Conservation (phyloP, 2,329 filamentous ascomycete genomes). For the Aspergillus fructus region DNA sequence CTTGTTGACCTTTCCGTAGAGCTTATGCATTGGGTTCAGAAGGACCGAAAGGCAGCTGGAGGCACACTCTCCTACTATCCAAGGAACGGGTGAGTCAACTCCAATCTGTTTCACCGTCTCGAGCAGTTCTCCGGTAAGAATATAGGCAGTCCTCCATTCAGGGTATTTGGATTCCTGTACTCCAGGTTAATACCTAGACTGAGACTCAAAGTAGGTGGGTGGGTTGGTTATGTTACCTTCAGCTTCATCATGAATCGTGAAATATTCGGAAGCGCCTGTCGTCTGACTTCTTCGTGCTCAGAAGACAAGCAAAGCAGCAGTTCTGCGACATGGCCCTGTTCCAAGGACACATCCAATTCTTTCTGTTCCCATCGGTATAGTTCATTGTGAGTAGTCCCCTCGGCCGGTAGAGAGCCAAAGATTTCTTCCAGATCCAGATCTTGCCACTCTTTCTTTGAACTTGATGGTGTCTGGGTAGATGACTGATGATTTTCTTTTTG, state of each 20-base stretch:
- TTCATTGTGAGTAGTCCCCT: constrained; percentile 43
- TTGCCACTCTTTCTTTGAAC: constrained; percentile 11
- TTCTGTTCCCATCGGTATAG: constrained; percentile 70
- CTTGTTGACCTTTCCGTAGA: constrained; percentile 83
- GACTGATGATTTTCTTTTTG: constrained; percentile 12
- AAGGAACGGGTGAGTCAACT: constrained; percentile 63
- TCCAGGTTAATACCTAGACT: constrained; percentile 5
- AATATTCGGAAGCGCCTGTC: constrained; percentile 60
- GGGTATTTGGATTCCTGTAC: constrained; percentile 65
- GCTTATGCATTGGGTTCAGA: constrained; percentile 71
- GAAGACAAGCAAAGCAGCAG: constrained; percentile 77
- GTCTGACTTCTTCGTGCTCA: constrained; percentile 70
- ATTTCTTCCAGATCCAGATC: constrained; percentile 52
- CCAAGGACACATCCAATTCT: constrained; percentile 73
- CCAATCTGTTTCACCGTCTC: constrained; percentile 67
- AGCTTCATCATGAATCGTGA: constrained; percentile 50
- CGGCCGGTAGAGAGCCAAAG: constrained; percentile 51
- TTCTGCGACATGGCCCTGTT: constrained; percentile 69
- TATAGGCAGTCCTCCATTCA: constrained; percentile 74
- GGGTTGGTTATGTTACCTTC: constrained; percentile 34
- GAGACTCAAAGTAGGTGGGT: neutral
- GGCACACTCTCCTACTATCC: constrained; percentile 74
- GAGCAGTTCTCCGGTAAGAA: constrained; percentile 75
- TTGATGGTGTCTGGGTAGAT: constrained; percentile 15
- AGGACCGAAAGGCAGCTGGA: constrained; percentile 68